These are phyloP conservation scores for Lactarius vividus DNA, from an alignment of 768 basidiomycete species.

Conservation along the genomic window DNA sequence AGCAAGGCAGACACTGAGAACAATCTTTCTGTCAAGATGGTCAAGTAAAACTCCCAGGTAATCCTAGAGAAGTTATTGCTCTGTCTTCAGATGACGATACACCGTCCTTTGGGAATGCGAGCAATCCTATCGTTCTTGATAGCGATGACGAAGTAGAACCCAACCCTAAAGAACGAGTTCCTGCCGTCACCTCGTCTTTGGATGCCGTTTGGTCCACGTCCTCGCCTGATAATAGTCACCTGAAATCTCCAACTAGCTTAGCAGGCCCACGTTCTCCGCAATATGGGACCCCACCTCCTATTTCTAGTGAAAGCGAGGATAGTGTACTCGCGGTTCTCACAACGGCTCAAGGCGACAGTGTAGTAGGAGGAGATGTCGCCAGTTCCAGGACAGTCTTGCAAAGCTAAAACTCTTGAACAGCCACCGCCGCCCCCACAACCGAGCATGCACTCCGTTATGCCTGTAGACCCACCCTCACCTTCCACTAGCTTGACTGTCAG, in stretches of 20 bases:
- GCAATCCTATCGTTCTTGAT: conserved; percentile 22
- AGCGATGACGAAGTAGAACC: conserved; percentile 17
- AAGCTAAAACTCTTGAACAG: conserved; percentile 1
- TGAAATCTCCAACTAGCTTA: neutral
- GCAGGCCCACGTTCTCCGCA: neutral
- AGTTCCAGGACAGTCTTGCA: neutral
- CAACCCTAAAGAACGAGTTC: neutral
- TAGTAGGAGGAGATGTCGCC: neutral
- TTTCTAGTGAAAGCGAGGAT: neutral
- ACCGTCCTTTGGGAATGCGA: conserved; percentile 8
- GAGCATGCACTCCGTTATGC: neutral
- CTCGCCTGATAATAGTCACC: neutral
- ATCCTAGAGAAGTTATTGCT: conserved; percentile 9
- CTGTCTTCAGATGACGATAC: conserved; percentile 16
- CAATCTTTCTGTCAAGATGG: conserved; percentile 5
- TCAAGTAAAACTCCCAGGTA: neutral
- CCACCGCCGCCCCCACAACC: neutral
- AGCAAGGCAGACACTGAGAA: neutral
- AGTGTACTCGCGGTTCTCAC: neutral
- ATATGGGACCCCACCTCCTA: neutral
- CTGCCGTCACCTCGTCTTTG: neutral
- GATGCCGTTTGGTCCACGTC: neutral
- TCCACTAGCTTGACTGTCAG: neutral
- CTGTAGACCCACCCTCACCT: neutral
- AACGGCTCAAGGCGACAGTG: neutral